Conservation (phyloP, 73 alveolate species). For the Paramecium sexaurelia region DNA sequence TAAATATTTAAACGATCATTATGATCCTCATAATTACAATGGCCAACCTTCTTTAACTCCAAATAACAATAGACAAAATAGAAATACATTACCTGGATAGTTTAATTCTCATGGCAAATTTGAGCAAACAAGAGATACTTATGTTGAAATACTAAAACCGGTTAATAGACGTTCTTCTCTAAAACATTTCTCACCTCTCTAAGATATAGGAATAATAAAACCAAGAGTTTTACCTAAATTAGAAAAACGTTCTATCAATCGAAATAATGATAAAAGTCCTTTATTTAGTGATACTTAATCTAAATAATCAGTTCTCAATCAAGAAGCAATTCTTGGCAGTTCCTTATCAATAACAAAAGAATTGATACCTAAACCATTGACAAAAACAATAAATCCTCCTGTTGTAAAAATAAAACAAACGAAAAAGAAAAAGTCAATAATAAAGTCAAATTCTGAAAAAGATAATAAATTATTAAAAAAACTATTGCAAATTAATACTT, state of each 20-base stretch:
- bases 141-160: neutral
- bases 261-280: neutral
- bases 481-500: neutral
- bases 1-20: constrained; percentile 34
- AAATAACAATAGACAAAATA: neutral
- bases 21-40: constrained; percentile 14
- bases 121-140: neutral
- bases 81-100: neutral
- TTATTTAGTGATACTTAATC: neutral
- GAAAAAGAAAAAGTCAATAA: neutral
- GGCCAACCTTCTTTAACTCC: neutral
- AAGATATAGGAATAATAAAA: neutral
- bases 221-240: constrained; percentile 4
- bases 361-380: neutral
- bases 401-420: neutral
- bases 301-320: neutral
- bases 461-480: neutral
- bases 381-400: constrained; percentile 12
- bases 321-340: neutral
- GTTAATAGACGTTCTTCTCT: neutral
- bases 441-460: neutral
- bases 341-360: neutral
- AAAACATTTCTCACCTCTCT: neutral
- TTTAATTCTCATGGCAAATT: neutral
- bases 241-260: neutral